Base-by-base conservation (phyloP, 2,329 filamentous ascomycete genomes). In the Alternaria burnsii region DNA sequence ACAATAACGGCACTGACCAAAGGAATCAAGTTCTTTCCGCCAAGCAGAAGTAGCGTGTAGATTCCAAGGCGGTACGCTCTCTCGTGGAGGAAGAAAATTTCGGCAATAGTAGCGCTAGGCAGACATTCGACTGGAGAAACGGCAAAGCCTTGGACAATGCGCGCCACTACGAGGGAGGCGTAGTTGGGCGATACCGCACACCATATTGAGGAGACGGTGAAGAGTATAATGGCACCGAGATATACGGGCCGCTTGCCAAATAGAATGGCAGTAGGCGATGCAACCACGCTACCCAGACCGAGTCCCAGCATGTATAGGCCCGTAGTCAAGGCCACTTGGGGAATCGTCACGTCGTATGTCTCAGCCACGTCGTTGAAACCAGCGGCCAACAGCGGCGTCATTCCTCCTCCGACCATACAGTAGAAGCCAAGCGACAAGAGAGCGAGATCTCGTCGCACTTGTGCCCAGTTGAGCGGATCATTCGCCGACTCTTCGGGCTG, bases 21-120 rank as follows among this genome's bases (percentile, higher is more conserved):
- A 0, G 94, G 94, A 5, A 97, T 85, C 64, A 98, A 76, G 69
- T 97, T 98, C 83, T 97, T 97, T 51, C 94, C 93, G 14, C 94
- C 92, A 0, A 98, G 85, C 12, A 98, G 84, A 6, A 98, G 82
- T 20, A 98, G 80, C 0, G 94, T 97, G 75, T 98, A 98, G 24
- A 98, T 93, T 10, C 95, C 95, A 44, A 98, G 88, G 5, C 94
- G 90, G 75, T 94, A 98, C 0, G 94, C 94, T 62, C 94, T 86
- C 80, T 98, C 94, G 71, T 98, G 94, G 20, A 98, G 83, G 74
- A 97, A 97, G 82, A 94, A 98, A 61, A 98, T 97, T 78, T 98
- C 94, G 4, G 94, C 93, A 71, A 98, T 94, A 0, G 93, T 97
- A 16, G 94, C 94, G 5, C 93, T 97, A 0, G 94, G 94, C 30